Conservation (phyloP, 106 monocot species). For the Dactylorhiza incarnata region DNA sequence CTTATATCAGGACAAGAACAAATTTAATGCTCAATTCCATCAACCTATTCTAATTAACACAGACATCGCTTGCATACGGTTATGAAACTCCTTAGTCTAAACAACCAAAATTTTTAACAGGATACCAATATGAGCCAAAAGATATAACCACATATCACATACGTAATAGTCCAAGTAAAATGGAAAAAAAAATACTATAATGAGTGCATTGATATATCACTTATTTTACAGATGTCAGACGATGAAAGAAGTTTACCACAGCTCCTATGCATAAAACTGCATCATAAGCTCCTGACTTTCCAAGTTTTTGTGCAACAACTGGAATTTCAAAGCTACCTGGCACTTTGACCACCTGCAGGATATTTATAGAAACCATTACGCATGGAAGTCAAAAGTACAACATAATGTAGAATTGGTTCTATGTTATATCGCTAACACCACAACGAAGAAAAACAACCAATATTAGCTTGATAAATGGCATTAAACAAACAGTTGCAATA, state of each 20-base stretch:
- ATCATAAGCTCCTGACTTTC: conserved; percentile 69
- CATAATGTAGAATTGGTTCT: background rate
- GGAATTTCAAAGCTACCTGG: conserved; percentile 99
- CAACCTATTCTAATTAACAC: too few relatives aligned
- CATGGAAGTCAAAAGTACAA: background rate
- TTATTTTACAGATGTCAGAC: background rate
- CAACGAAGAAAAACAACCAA: background rate
- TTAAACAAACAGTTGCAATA: background rate
- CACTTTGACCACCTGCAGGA: conserved; percentile 71
- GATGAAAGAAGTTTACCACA: conserved; percentile 48
- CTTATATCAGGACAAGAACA: background rate
- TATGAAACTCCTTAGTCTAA: background rate
- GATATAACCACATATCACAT: background rate
- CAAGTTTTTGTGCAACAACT: conserved; percentile 84
- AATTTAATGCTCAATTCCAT: background rate
- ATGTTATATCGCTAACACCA: background rate
- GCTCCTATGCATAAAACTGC: conserved; percentile 95
- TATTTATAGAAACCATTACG: background rate
- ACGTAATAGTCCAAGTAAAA: too few relatives aligned
- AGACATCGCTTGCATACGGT: background rate
- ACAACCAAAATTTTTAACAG: background rate
- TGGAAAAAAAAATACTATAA: background rate
- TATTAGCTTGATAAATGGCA: background rate
- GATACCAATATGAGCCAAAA: background rate
- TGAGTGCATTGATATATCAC: background rate